Base-by-base conservation (phyloP, 2,329 filamentous ascomycete species). In the Cadophora gregata region DNA sequence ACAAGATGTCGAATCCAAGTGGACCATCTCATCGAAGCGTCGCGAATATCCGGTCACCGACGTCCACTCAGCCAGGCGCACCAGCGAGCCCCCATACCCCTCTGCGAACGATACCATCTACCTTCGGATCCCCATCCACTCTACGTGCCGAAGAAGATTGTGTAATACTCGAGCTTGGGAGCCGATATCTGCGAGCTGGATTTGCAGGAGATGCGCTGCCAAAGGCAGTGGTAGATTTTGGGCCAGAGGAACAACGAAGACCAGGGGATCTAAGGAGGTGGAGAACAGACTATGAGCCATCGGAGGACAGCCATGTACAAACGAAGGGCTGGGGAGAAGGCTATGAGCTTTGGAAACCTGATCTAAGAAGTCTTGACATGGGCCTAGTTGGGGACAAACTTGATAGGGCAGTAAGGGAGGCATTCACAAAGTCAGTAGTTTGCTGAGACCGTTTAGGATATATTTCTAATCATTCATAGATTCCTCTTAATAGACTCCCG, bases 321-420 rank as follows among this genome's bases (percentile, higher is more conserved):
- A 81, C 80, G 0, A 80, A 82, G 60, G 79, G 80, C 3, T 93
- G 90, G 90, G 86, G 86, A 7, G 79, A 82, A 29, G 85, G 88
- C 10, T 81, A 87, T 71, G 89, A 97, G 81, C 82, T 98, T 48
- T 99, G 94, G 90, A 85, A 85, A 65, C 85, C 88, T 72, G 92
- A 98, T 76, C 74, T 97, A 67, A 85, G 89, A 62, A 83, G 87
- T 10, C 77, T 92, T 14, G 92, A 98, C 75, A 77, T 97, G 67
- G 93, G 90, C 0, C 80, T 98, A 56, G 86, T 97, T 0, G 88
- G 91, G 69, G 95, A 98, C 77, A 95, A 92, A 79, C 84, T 99
- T 62, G 96, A 97, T 78, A 86, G 93, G 62, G 87, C 90, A 7
- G 79, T 98, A 73, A 85, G 93, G 62, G 92, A 95, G 72, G 90